Base-by-base conservation (phyloP, 1,139 yeast genomes). In the Suhomyces maxii region DNA sequence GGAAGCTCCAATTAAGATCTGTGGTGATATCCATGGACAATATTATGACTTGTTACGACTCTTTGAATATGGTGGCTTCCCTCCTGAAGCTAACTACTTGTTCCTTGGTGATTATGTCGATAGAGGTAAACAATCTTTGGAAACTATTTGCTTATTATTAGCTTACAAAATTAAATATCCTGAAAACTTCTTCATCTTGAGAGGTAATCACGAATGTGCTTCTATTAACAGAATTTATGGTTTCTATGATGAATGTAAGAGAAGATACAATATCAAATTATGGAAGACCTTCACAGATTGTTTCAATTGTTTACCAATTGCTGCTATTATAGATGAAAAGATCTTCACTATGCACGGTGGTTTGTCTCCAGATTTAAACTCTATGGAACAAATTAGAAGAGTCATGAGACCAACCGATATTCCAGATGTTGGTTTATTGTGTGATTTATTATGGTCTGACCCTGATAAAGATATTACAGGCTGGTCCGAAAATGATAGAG, bases 301-400 rank as follows among this genome's bases (percentile, higher is more conserved):
- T 71, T 93, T 93, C 79, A 93, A 93, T 77, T 90, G 97, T 71
- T 80, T 93, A 67, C 99, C 99, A 53, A 91, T 93, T 67, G 98
- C 98, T 49, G 98, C 98, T 48, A 91, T 91, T 59, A 89, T 93
- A 58, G 98, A 91, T 67, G 98, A 91, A 68, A 91, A 91, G 76
- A 93, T 93, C 69, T 91, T 93, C 68, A 89, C 97, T 54, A 90
- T 93, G 97, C 99, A 93, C 71, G 99, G 99, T 60, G 99, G 99
- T 50, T 80, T 93, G 59, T 88, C 96, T 32, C 99, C 99, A 42
- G 97, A 91, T 71, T 82, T 93, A 67, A 91, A 89, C 74, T 83
- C 95, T 46, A 89, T 93, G 98, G 97, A 91, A 69, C 98, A 93
- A 73, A 91, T 93, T 63, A 86, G 97, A 77, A 84, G 97, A 66